Evolutionary conservation across 805 yeast species (phyloP).

Genomic region (Lipomyces kockii): DNA sequence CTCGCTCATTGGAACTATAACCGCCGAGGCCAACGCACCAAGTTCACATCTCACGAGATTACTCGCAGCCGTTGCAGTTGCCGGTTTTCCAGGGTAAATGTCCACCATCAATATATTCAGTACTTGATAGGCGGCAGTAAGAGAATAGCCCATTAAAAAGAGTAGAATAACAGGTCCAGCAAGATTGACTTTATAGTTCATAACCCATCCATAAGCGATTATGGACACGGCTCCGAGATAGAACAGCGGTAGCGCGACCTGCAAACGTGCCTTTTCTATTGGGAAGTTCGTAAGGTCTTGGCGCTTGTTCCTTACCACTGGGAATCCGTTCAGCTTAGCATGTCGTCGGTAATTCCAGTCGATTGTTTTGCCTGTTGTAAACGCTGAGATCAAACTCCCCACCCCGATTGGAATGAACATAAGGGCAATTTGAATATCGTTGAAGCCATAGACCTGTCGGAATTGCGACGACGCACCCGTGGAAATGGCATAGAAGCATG

Average conservation of each 20-base stretch:
- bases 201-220: slow-evolving; percentile 33
- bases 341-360: slow-evolving; percentile 23
- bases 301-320: not conserved
- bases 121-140: slow-evolving; percentile 39
- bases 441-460: slow-evolving; percentile 1
- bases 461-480: slow-evolving; percentile 11
- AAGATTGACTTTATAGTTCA: slow-evolving; percentile 15
- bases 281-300: slow-evolving; percentile 29
- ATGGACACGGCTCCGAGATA: slow-evolving; percentile 1
- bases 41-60: slow-evolving; percentile 72
- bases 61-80: slow-evolving; percentile 74
- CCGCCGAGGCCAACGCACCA: slow-evolving; percentile 74
- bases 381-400: slow-evolving; percentile 9
- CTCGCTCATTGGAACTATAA: slow-evolving; percentile 61
- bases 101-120: slow-evolving; percentile 74
- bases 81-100: slow-evolving; percentile 66
- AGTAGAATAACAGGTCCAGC: slow-evolving; percentile 30
- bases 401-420: slow-evolving; percentile 18
- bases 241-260: slow-evolving; percentile 11
- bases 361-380: slow-evolving; percentile 1
- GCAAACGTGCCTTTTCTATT: slow-evolving; percentile 29
- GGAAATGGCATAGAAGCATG: slow-evolving; percentile 6
- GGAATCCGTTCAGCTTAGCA: slow-evolving; percentile 13
- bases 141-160: slow-evolving; percentile 16
- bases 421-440: slow-evolving; percentile 13